Evolutionary conservation across 2,329 filamentous ascomycete species (phyloP).

Genomic region (Pseudocercospora fuligena): DNA sequence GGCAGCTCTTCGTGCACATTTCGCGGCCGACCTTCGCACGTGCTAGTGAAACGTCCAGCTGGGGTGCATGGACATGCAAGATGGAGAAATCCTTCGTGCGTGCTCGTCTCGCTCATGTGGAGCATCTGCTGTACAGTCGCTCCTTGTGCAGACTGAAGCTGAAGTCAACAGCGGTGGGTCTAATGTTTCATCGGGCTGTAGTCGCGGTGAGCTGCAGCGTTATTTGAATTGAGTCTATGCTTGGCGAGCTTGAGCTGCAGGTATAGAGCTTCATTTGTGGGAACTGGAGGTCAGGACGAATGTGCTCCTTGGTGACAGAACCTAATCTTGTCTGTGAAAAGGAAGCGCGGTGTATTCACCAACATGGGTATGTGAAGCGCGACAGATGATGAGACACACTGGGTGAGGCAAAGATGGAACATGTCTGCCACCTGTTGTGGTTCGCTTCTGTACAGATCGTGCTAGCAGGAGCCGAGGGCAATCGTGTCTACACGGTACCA

Average conservation of each 20-base stretch:
- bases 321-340: neutral
- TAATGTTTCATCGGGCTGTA: neutral
- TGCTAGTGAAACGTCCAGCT: neutral
- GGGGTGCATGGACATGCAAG: neutral
- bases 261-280: neutral
- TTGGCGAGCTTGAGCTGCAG: conserved; percentile 14
- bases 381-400: neutral
- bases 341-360: neutral
- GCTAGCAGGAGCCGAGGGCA: neutral
- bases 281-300: neutral
- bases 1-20: neutral
- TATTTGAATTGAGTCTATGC: conserved; percentile 13
- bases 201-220: conserved; percentile 2
- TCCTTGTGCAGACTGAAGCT: neutral
- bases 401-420: neutral
- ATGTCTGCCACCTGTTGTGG: neutral
- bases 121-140: neutral
- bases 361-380: neutral
- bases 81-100: neutral
- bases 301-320: neutral
- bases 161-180: neutral
- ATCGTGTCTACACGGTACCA: neutral
- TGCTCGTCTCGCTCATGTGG: neutral
- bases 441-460: neutral
- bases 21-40: neutral